Evolutionary conservation across 1,284 basidiomycete species (phyloP).

Genomic region (Trametes polyzona): DNA sequence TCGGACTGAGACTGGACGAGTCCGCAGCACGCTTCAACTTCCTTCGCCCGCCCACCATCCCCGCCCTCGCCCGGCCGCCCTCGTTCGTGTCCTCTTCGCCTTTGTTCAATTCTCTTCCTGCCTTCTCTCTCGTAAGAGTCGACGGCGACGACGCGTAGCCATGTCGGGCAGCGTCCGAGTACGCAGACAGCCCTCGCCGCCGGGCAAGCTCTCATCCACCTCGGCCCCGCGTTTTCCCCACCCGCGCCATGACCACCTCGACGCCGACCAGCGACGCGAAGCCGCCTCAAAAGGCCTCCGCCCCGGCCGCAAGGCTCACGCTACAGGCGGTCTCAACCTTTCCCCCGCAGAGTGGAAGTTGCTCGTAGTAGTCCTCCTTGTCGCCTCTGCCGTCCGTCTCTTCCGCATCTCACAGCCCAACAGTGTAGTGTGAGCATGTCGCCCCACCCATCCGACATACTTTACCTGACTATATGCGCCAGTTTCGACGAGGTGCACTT

Average conservation of each 20-base stretch:
- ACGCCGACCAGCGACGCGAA: constrained; percentile 72
- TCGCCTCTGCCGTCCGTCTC: constrained; percentile 77
- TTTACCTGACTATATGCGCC: constrained; percentile 4
- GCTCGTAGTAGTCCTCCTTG: constrained; percentile 60
- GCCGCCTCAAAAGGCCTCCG: constrained; percentile 67
- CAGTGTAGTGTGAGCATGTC: constrained; percentile 82
- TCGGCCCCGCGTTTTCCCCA: constrained; percentile 61
- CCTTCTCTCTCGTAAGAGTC: not conserved
- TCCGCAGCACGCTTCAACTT: not conserved
- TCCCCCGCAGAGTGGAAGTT: constrained; percentile 76
- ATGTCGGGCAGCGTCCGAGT: constrained; percentile 49
- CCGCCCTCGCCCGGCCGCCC: constrained; percentile 2
- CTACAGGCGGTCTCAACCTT: constrained; percentile 68
- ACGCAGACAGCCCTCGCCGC: constrained; percentile 69
- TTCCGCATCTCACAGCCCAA: constrained; percentile 82
- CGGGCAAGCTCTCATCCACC: constrained; percentile 45
- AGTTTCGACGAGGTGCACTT: constrained; percentile 98
- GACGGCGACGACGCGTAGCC: not conserved
- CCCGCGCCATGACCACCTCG: constrained; percentile 61
- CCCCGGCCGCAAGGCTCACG: constrained; percentile 55
- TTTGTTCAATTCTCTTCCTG: constrained; percentile 2
- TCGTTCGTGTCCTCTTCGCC: constrained; percentile 9
- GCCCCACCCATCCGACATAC: not conserved
- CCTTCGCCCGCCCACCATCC: constrained; percentile 3
- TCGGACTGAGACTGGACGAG: not conserved